phyloP scores from a whole-genome alignment of 2,329 filamentous ascomycete genomes.

The Ascochyta lentis region DNA sequence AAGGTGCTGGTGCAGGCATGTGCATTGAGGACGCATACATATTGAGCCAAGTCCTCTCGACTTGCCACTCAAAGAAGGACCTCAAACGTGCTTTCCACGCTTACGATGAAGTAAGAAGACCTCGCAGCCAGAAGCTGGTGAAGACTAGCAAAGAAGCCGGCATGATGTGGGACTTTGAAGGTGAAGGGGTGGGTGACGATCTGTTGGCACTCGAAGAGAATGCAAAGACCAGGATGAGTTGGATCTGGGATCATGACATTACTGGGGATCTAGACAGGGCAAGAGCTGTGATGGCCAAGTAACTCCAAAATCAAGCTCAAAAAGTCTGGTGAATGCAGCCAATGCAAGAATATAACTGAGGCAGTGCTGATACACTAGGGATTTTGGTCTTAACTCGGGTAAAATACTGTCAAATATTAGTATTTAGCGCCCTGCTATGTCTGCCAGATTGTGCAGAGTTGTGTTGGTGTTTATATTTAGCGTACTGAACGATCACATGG shows the following conservation, averaged over 20 bases:
- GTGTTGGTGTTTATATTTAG: too few species aligned
- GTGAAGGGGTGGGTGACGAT: constrained; percentile 40
- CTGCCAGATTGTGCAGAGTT: too few species aligned
- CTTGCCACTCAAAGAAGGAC: constrained; percentile 14
- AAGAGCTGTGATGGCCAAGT: constrained; percentile 5
- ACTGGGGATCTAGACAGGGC: constrained; percentile 39
- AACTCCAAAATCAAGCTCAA: too few species aligned
- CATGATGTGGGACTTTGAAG: constrained; percentile 50
- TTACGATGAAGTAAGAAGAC: constrained; percentile 50
- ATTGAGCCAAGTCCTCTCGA: constrained; percentile 49
- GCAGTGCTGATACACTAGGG: too few species aligned
- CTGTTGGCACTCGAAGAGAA: constrained; percentile 40
- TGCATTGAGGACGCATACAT: constrained; percentile 62
- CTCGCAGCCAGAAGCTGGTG: constrained; percentile 51
- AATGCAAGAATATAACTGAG: not conserved
- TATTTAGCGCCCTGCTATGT: too few species aligned
- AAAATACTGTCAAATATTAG: too few species aligned
- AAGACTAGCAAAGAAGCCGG: constrained; percentile 50
- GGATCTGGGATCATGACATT: constrained; percentile 53
- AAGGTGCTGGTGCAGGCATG: constrained; percentile 62
- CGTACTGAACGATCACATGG: too few species aligned
- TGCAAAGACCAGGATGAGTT: constrained; percentile 42
- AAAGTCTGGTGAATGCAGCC: too few species aligned
- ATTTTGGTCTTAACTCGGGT: too few species aligned
- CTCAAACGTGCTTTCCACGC: constrained; percentile 46